A percentile compares a stretch with the other conserved stretches of the same genome.
Conservation (phyloP, 2,329 filamentous ascomycete species). For the Aureobasidium sp. region DNA sequence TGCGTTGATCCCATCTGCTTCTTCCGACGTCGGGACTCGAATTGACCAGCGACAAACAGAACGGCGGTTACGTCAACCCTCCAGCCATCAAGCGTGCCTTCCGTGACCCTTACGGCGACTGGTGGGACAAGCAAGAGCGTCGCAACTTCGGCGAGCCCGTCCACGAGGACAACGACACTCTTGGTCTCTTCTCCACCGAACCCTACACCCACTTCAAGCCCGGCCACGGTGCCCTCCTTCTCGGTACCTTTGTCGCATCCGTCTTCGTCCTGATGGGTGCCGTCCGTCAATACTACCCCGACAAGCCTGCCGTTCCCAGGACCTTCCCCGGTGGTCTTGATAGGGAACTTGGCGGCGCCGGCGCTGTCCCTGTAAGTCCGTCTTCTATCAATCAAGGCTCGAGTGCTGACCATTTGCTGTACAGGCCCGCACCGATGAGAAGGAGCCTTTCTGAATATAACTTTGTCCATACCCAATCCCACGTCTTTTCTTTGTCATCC, state of each 20-base stretch:
- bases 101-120: constrained; percentile 86
- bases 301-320: constrained; percentile 36
- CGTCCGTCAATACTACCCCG: constrained; percentile 38
- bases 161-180: constrained; percentile 90
- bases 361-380: constrained; percentile 35
- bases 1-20: constrained; percentile 35
- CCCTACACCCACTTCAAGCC: constrained; percentile 80
- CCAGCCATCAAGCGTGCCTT: constrained; percentile 76
- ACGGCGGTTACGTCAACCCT: constrained; percentile 77
- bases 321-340: constrained; percentile 43
- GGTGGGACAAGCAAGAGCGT: constrained; percentile 97
- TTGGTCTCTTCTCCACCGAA: constrained; percentile 82
- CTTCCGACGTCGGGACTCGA: constrained; percentile 16
- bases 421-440: constrained; percentile 10
- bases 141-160: constrained; percentile 94
- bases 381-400: neutral
- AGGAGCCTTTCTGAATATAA: constrained; percentile 7
- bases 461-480: constrained; percentile 15
- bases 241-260: constrained; percentile 38
- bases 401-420: neutral
- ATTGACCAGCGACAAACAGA: constrained; percentile 44
- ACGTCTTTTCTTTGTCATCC: constrained; percentile 14
- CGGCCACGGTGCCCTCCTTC: constrained; percentile 59
- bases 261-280: constrained; percentile 36
- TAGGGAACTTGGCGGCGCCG: constrained; percentile 41